Base-by-base conservation (phyloP, 495 filamentous ascomycete genomes). In the Poronia punctata region DNA sequence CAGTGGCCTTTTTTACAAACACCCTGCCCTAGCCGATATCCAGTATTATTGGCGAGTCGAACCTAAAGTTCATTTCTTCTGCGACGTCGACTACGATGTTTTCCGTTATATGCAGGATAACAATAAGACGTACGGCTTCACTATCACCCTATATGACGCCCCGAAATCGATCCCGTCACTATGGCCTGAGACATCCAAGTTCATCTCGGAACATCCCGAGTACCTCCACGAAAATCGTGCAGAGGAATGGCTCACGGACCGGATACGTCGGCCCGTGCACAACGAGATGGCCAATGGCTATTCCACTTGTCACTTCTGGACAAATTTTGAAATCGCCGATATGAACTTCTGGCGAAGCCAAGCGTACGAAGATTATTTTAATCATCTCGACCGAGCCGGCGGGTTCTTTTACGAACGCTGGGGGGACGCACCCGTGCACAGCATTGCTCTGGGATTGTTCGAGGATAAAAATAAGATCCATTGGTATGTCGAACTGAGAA, bases 291-390 rank as follows among this genome's bases (percentile, higher is more conserved):
- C 87, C 21, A 80, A 92, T 43, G 92, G 92, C 25, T 98, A 96
- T 71, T 92, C 86, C 8, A 98, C 93, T n/a, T 99, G 93, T 61
- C 93, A 99, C 65, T 99, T 99, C 71, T 99, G 93, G 93, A 88
- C 80, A 43, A 99, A 99, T 66, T 99, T 99, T 55, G 93, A 99
- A 66, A 93, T 99, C 51, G 93, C 79, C 23, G 88, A 95, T 58
- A 79, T 99, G 78, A 77, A 74, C 45, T 96, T 99, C 68, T 99
- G 89, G 87, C 74, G 93, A 8, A 83, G 88, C 51, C 78, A 88
- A 60, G 73, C 76, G 35, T 99, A 99, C 60, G 83, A 90, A 59
- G 86, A 88, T 37, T 99, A 96, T 60, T 99, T 99, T 65, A 81
- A 95, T 59, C 86, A 96, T 58, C 69, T 99, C 22, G 93, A 99